phyloP scores from a whole-genome alignment of 2,329 filamentous ascomycete genomes.

The Coleophoma cylindrospora region DNA sequence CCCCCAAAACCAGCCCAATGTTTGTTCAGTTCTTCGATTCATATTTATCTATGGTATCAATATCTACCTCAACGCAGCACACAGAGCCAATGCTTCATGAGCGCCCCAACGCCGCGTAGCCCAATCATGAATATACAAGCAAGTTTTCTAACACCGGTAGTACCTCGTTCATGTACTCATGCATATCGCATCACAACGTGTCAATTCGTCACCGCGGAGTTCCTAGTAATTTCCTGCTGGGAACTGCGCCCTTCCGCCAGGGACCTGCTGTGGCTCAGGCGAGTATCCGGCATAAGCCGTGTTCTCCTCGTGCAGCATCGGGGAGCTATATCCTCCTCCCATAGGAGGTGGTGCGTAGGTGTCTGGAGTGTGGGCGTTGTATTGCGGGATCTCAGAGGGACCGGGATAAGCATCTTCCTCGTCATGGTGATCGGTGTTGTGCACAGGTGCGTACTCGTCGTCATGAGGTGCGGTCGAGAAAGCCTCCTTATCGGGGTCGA shows the following conservation, averaged over 20 bases:
- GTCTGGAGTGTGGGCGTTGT: background rate
- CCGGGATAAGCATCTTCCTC: background rate
- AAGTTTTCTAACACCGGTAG: too few species aligned
- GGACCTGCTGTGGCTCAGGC: slow-evolving; percentile 28
- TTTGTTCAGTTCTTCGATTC: too few species aligned
- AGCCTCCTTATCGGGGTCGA: slow-evolving; percentile 65
- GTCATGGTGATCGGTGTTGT: slow-evolving; percentile 34
- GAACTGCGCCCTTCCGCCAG: slow-evolving; percentile 36
- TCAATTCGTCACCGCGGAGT: background rate
- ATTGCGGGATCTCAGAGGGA: slow-evolving; percentile 1
- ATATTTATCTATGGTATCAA: too few species aligned
- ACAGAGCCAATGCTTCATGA: too few species aligned
- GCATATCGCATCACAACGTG: background rate
- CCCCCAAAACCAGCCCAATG: too few species aligned
- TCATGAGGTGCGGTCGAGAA: slow-evolving; percentile 65
- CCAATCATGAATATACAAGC: too few species aligned
- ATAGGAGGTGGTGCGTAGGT: slow-evolving; percentile 7
- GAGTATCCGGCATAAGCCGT: slow-evolving; percentile 37
- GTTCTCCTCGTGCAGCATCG: slow-evolving; percentile 33
- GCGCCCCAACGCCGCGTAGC: too few species aligned
- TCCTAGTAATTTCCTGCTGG: slow-evolving; percentile 35
- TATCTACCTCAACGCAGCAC: too few species aligned
- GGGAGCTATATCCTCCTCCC: slow-evolving; percentile 16
- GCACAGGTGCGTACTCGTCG: slow-evolving; percentile 60
- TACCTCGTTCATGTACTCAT: background rate